Percentiles rank a stretch among this genome's conserved stretches.
These are phyloP conservation scores for Trichosporon ovoides DNA, from an alignment of 1,284 basidiomycete species.

Conservation along the genomic window DNA sequence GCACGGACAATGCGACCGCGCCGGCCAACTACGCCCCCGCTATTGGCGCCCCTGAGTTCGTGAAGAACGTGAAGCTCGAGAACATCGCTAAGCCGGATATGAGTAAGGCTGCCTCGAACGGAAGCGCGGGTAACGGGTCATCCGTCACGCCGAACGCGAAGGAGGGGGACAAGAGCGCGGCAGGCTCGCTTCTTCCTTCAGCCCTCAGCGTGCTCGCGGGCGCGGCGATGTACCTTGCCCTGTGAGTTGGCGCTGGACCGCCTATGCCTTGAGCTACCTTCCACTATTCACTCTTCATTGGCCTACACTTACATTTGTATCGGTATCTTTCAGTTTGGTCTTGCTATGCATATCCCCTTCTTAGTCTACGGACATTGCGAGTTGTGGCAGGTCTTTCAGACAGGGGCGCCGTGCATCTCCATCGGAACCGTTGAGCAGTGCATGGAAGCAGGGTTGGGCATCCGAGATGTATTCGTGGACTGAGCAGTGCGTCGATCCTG, in stretches of 20 bases:
- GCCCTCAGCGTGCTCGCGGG: not conserved
- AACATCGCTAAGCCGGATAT: not conserved
- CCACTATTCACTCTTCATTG: too few relatives aligned
- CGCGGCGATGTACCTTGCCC: not conserved
- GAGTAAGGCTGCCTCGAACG: not conserved
- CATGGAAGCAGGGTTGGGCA: too few relatives aligned
- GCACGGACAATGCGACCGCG: constrained; percentile 27
- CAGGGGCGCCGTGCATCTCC: too few relatives aligned
- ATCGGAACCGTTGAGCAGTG: too few relatives aligned
- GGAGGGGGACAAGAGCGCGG: not conserved
- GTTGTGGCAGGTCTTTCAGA: too few relatives aligned
- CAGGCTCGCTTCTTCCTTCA: not conserved
- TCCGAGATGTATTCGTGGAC: too few relatives aligned
- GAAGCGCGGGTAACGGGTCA: not conserved
- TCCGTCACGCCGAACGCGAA: not conserved
- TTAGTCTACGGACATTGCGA: too few relatives aligned
- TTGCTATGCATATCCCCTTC: too few relatives aligned
- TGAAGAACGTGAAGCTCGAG: constrained; percentile 12
- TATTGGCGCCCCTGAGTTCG: constrained; percentile 8
- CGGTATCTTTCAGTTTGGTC: too few relatives aligned
- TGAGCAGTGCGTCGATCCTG: too few relatives aligned
- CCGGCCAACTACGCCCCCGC: constrained; percentile 30
- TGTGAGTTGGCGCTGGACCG: not conserved
- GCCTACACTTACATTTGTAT: too few relatives aligned
- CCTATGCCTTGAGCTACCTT: too few relatives aligned